Conservation (phyloP, 2,329 filamentous ascomycete genomes). For the Xylogone sp. region DNA sequence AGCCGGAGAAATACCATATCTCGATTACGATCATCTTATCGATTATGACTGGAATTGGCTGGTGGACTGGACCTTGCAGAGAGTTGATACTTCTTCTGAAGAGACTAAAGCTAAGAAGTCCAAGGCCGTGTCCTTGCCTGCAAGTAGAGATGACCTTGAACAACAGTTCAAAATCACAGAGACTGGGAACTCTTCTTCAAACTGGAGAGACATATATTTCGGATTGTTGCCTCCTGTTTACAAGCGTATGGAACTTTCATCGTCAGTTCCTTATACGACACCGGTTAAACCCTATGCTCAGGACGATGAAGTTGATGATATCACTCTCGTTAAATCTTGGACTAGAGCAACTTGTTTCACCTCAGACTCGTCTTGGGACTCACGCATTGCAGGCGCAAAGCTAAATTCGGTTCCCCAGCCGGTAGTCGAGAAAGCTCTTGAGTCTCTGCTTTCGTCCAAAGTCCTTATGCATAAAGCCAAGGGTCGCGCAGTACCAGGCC, state of each 20-base stretch:
- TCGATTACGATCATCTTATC: constrained; percentile 60
- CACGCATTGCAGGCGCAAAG: constrained; percentile 44
- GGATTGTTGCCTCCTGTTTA: constrained; percentile 44
- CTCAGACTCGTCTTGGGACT: constrained; percentile 43
- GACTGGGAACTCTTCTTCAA: constrained; percentile 7
- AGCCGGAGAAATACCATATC: constrained; percentile 51
- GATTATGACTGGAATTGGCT: constrained; percentile 66
- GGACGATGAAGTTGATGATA: constrained; percentile 23
- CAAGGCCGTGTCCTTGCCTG: neutral
- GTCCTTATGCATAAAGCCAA: constrained; percentile 56
- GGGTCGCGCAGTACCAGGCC: constrained; percentile 51
- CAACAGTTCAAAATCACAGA: neutral
- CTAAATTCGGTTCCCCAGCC: constrained; percentile 28
- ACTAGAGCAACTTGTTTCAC: constrained; percentile 56
- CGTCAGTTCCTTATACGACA: constrained; percentile 42
- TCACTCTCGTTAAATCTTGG: constrained; percentile 53
- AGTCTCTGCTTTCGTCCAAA: constrained; percentile 18
- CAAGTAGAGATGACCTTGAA: neutral
- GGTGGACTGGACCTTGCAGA: constrained; percentile 62
- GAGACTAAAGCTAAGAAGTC: neutral
- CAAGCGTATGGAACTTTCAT: constrained; percentile 24
- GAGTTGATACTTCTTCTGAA: constrained; percentile 13
- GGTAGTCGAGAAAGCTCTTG: constrained; percentile 14
- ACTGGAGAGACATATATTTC: constrained; percentile 57
- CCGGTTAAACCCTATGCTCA: constrained; percentile 17